Evolutionary conservation across 139 green algal genomes (phyloP).

Genomic region (Spirogloea muscicola): DNA sequence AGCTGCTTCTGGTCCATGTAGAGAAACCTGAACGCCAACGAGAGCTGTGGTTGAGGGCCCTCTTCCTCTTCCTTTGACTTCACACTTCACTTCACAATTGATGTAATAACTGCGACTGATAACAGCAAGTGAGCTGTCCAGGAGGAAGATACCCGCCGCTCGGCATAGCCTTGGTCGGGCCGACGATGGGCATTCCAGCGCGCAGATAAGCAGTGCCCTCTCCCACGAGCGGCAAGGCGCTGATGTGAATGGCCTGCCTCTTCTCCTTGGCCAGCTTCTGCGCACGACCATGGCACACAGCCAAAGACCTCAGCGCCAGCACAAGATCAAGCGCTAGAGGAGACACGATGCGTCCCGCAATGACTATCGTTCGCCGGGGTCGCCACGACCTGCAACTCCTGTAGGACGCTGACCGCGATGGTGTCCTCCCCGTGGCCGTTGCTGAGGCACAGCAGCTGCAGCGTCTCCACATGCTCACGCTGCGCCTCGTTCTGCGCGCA

Average conservation of each 20-base stretch:
- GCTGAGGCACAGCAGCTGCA: slow-evolving; percentile 46
- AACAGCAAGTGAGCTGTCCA: no score
- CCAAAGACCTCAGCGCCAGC: no score
- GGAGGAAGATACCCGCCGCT: slow-evolving; percentile 45
- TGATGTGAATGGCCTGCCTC: slow-evolving; percentile 2
- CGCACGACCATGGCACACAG: no score
- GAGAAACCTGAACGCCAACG: slow-evolving; percentile 40
- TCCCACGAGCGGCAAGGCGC: slow-evolving; percentile 43
- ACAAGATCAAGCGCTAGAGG: no score
- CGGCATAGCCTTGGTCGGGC: slow-evolving; percentile 39
- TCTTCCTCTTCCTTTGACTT: no score
- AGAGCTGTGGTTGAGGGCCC: no score
- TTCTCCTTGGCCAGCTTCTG: slow-evolving; percentile 16
- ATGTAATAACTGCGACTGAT: no score
- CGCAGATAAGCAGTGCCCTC: slow-evolving; percentile 24
- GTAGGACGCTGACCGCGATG: slow-evolving; percentile 32
- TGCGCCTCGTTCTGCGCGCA: no score
- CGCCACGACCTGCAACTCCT: slow-evolving; percentile 26
- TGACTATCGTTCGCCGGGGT: no score
- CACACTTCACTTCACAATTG: no score
- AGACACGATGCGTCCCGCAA: no score
- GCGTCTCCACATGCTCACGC: no score
- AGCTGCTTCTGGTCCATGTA: slow-evolving; percentile 49
- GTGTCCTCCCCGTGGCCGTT: slow-evolving; percentile 50
- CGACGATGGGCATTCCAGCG: slow-evolving; percentile 27